Conservation (phyloP, 208 protist species). For the Strigomonas culicis region DNA sequence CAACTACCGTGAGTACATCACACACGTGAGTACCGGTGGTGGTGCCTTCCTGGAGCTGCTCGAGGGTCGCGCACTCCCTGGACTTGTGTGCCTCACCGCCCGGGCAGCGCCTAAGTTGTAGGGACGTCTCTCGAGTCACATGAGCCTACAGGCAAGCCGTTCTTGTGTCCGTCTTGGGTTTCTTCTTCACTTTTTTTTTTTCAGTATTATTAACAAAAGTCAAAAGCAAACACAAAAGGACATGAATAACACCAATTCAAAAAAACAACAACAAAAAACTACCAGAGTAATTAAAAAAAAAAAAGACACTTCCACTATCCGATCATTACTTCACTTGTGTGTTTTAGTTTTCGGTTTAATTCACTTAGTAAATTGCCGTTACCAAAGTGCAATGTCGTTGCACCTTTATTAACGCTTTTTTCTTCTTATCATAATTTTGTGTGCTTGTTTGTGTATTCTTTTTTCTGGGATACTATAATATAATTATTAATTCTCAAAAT, state of each 20-base stretch:
- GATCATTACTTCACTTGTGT: background rate
- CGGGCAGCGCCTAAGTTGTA: constrained; percentile 73
- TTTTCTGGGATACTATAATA: background rate
- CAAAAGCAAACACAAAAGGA: no score
- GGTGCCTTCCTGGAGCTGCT: constrained; percentile 99
- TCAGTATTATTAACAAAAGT: background rate
- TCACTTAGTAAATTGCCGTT: background rate
- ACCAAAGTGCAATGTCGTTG: background rate
- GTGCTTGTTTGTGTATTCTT: background rate
- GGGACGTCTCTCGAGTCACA: background rate
- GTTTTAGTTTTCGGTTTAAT: background rate
- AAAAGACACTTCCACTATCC: no score
- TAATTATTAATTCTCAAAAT: background rate
- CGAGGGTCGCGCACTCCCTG: constrained; percentile 96
- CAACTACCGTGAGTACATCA: constrained; percentile 85
- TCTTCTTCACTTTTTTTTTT: background rate
- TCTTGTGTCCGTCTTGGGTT: background rate
- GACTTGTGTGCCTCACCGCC: constrained; percentile 89
- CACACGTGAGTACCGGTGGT: constrained; percentile 99
- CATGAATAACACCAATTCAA: no score
- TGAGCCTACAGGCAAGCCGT: no score
- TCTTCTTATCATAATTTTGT: background rate
- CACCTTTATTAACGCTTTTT: background rate
- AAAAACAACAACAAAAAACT: no score
- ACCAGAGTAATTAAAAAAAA: no score